phyloP scores from a whole-genome alignment of 1,284 basidiomycete genomes.

The Ganoderma lucidum region DNA sequence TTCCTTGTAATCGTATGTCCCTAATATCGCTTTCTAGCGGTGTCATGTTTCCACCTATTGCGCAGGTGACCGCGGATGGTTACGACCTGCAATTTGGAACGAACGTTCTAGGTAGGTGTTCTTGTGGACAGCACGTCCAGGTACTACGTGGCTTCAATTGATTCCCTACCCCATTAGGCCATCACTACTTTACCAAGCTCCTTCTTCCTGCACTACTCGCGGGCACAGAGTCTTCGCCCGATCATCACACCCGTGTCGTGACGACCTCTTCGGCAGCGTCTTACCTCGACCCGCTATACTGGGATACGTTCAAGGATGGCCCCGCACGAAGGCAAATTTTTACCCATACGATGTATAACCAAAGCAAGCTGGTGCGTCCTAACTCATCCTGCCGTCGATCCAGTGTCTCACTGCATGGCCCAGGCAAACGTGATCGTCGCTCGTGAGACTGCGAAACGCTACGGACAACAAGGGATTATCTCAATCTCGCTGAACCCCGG shows the following conservation, averaged over 20 bases:
- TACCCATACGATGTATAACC: slow-evolving; percentile 45
- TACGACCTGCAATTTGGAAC: slow-evolving; percentile 62
- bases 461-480: slow-evolving; percentile 44
- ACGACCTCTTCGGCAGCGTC: slow-evolving; percentile 47
- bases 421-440: slow-evolving; percentile 47
- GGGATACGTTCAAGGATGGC: slow-evolving; percentile 35
- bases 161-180: slow-evolving; percentile 16
- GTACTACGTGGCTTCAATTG: background rate
- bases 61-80: slow-evolving; percentile 51
- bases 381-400: background rate
- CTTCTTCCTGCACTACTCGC: slow-evolving; percentile 51
- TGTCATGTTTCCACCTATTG: slow-evolving; percentile 51
- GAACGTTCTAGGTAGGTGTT: slow-evolving; percentile 46
- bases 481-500: slow-evolving; percentile 50
- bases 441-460: slow-evolving; percentile 44
- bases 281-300: slow-evolving; percentile 31
- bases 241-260: slow-evolving; percentile 51
- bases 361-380: slow-evolving; percentile 50
- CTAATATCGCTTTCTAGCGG: slow-evolving; percentile 44
- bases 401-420: background rate
- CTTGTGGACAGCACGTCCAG: background rate
- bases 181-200: slow-evolving; percentile 50
- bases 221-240: slow-evolving; percentile 39
- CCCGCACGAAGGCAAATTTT: slow-evolving; percentile 31
- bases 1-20: slow-evolving; percentile 15